Conservation (phyloP, 1,284 basidiomycete species). For the Veloboletus limbatus region DNA sequence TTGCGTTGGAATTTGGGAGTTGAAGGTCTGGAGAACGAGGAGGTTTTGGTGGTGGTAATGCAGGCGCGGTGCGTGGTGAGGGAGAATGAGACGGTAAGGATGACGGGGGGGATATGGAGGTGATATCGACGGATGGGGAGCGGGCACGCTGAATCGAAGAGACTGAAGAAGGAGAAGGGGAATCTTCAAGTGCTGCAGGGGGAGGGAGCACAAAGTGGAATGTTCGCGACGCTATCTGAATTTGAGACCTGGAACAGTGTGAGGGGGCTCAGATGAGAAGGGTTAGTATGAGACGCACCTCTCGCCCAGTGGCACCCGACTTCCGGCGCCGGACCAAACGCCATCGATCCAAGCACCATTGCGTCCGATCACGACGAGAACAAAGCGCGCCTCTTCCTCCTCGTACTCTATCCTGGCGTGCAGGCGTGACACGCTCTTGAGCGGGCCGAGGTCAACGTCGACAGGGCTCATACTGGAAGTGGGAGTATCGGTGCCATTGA, state of each 20-base stretch:
- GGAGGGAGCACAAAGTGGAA: conserved; percentile 94
- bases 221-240: conserved; percentile 96
- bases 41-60: conserved; percentile 36
- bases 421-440: conserved; percentile 95
- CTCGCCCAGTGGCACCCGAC: conserved; percentile 77
- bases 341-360: conserved; percentile 99
- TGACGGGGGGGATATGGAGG: conserved; percentile 78
- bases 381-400: conserved; percentile 83
- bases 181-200: conserved; percentile 67
- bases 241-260: conserved; percentile 73
- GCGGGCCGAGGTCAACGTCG: conserved; percentile 94
- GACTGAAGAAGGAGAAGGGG: conserved; percentile 70
- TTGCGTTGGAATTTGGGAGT: conserved; percentile 61
- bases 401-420: conserved; percentile 96
- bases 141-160: conserved; percentile 57
- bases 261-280: conserved; percentile 4
- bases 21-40: conserved; percentile 40
- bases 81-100: conserved; percentile 73
- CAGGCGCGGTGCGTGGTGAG: conserved; percentile 42
- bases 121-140: conserved; percentile 74
- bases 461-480: conserved; percentile 43
- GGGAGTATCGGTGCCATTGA: conserved; percentile 43
- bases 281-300: conserved; percentile 50
- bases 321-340: conserved; percentile 87
- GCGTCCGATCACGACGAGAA: conserved; percentile 87